Base-by-base conservation (phyloP, 305 asterid genomes). In the Euphrasia arctica region DNA sequence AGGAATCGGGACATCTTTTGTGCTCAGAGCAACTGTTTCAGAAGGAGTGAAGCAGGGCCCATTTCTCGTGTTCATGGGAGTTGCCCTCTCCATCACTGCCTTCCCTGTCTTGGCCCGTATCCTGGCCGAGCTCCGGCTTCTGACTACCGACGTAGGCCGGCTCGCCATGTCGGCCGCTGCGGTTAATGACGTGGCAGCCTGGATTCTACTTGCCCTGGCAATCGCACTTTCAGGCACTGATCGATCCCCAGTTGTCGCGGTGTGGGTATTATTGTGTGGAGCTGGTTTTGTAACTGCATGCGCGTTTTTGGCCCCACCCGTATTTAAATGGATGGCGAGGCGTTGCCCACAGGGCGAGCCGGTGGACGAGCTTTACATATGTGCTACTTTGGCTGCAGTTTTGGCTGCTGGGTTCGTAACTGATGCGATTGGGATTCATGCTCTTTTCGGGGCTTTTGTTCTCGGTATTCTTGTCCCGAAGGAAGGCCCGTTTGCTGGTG, bases 151-250 rank as follows among this genome's bases (percentile, higher is more conserved):
- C 45, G 88, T 89, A 3, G 98, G 98, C 10, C 73, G 78, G 25
- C 77, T 86, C 83, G 98, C 98, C 66, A 91, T 91, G 98, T 91
- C 98, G 0, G 98, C 98, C 0, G 98, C 98, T 2, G 98, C 98
- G 2, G 92, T 91, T 43, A 91, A 91, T 51, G 98, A 91, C 18
- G 88, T 91, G 66, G 98, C 94, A 0, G 98, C 98, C 0, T 91
- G 98, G 98, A 79, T 89, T 63, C 76, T 91, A 28, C 95, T 91
- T 18, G 98, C 98, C 39, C 79, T 91, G 58, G 98, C 98, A 3
- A 74, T 91, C 18, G 95, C 98, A 58, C 72, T 91, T 9, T 89
- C 98, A 0, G 91, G 96, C 42, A 67, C 70, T 0, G 90, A 84
- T 6, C 13, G 59, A 0, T 88, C 98, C 2, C 95, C 96, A 0